These are phyloP conservation scores for Ganoderma multipileum DNA, from an alignment of 1,284 basidiomycete species.

Conservation along the genomic window DNA sequence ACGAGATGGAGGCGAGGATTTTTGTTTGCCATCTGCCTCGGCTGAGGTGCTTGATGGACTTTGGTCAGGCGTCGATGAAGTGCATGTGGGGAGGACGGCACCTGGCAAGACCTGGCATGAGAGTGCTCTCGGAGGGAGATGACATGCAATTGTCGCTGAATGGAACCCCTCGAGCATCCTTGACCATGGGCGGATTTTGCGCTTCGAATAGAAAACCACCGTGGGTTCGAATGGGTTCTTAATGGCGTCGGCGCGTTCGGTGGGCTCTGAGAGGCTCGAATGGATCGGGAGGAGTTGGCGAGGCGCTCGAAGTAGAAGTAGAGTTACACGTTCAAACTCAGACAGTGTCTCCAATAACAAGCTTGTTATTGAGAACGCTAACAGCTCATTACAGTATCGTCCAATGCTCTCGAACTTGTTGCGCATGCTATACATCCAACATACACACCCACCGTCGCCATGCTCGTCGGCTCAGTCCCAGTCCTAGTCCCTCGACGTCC, in stretches of 20 bases:
- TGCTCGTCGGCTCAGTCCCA: neutral
- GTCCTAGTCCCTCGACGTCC: neutral
- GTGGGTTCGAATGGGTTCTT: too few relatives aligned
- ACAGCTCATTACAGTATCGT: neutral
- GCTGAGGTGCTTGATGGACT: too few relatives aligned
- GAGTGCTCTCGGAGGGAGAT: too few relatives aligned
- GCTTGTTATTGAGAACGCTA: neutral
- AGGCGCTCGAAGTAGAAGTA: neutral
- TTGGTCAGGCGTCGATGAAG: too few relatives aligned
- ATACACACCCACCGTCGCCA: neutral
- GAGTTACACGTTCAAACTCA: neutral
- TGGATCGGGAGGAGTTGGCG: too few relatives aligned
- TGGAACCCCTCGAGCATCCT: too few relatives aligned
- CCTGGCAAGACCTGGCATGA: too few relatives aligned
- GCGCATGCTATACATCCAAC: neutral
- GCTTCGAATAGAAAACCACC: neutral
- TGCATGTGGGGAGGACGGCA: too few relatives aligned
- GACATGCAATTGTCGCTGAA: too few relatives aligned
- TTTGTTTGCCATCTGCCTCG: neutral
- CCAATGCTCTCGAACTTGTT: neutral
- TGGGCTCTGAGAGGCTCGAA: too few relatives aligned
- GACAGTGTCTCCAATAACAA: neutral
- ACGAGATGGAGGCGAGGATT: neutral
- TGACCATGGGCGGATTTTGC: too few relatives aligned
- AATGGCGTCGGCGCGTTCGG: too few relatives aligned